Base-by-base conservation (phyloP, 257 asterid genomes). In the Osmanthus fragrans region DNA sequence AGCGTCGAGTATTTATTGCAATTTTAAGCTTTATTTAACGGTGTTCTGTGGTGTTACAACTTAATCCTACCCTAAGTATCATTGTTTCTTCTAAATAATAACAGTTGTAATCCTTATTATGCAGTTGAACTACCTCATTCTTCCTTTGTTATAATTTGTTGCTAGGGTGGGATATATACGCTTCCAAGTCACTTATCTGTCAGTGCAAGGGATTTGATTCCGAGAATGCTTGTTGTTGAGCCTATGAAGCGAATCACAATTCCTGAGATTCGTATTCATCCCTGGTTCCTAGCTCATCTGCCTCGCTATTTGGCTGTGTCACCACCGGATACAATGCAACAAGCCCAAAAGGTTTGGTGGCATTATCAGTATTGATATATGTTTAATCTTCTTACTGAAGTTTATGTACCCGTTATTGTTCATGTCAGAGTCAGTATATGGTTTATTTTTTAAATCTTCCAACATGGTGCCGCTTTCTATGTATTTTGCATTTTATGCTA, bases 291-390 rank as follows among this genome's bases (percentile, higher is more conserved):
- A 85, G 92, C 97, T 83, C 99, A 87, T 83, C 85, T 96, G 72
- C 98, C 99, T 16, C 97, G 98, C 75, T 96, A 96, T 83, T 87
- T 96, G 77, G 97, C 99, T 66, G 99, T 96, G 70, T 91, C 98
- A 71, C 98, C 99, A 25, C 99, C 99, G n/a, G 98, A 93, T 85
- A 89, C 98, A 30, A 64, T 81, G 39, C 99, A 90, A 74, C 99
- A 96, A 80, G 99, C 98, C 70, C 93, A 90, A 84, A 96, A 93
- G 98, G 99, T 93, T 37, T 27, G 64, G 66, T 69, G 76, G 29
- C 42, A 82, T 73, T 73, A 25, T 4, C 34, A 40, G 23, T 51
- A 45, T 39, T 6, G 2, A 21, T 21, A 1, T 36, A 3, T 32
- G 4, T 7, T 0, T 37, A 10, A 60, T 2, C 23, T 7, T 30